A percentile compares a stretch with the other conserved stretches of the same genome.
These are phyloP conservation scores for Acmispon strigosus DNA, from an alignment of 306 rosid species.

Conservation along the genomic window DNA sequence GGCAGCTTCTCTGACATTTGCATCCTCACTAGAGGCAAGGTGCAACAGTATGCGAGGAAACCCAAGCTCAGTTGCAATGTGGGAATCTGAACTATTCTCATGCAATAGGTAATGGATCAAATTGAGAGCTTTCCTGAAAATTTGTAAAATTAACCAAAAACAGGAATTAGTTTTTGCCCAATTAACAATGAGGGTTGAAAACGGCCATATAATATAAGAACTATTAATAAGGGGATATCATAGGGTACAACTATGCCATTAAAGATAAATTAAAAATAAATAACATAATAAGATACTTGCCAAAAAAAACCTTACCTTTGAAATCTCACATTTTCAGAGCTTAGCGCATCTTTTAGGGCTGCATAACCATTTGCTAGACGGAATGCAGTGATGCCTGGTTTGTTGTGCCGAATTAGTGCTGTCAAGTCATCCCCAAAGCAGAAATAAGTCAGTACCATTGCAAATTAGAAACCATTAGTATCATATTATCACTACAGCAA, in stretches of 20 bases:
- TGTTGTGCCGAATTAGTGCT: conserved; percentile 87
- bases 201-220: not conserved
- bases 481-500: not conserved
- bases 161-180: not conserved
- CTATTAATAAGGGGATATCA: not conserved
- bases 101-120: conserved; percentile 69
- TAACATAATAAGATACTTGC: not conserved
- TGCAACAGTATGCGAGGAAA: conserved; percentile 66
- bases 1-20: conserved; percentile 81
- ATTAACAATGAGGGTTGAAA: not conserved
- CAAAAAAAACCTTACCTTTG: conserved; percentile 55
- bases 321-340: conserved; percentile 73
- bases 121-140: conserved; percentile 87
- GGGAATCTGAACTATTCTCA: conserved; percentile 65
- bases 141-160: not conserved
- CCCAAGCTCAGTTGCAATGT: conserved; percentile 52
- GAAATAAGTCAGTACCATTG: conserved; percentile 8
- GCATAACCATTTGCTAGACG: conserved; percentile 93
- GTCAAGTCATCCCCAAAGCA: conserved; percentile 23
- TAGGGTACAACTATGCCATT: not conserved
- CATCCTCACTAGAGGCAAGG: conserved; percentile 69
- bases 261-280: not conserved
- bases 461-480: not conserved
- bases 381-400: conserved; percentile 62
- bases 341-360: conserved; percentile 65